Conservation (phyloP, 345 rosid species). For the Eutrema japonicum region DNA sequence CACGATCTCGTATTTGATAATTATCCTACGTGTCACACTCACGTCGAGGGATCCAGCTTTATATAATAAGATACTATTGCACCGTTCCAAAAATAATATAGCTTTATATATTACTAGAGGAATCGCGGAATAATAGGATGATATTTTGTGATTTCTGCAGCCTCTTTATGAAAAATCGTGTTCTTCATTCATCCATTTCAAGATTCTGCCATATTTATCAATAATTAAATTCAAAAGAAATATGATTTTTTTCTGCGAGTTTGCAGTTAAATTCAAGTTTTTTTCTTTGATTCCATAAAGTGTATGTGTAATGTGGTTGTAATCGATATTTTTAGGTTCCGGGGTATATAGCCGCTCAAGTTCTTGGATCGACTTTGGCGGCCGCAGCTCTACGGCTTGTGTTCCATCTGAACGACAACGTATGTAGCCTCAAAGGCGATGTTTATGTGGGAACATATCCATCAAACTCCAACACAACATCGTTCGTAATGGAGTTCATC, state of each 20-base stretch:
- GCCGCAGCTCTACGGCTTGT: constrained; percentile 23
- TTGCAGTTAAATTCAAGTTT: too few species aligned
- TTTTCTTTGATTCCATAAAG: neutral
- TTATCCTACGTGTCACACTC: too few species aligned
- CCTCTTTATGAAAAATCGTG: too few species aligned
- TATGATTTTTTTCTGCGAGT: neutral
- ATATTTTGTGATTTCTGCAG: too few species aligned
- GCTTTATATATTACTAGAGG: too few species aligned
- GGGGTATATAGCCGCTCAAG: constrained; percentile 32
- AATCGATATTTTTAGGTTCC: constrained; percentile 22
- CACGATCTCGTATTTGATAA: too few species aligned
- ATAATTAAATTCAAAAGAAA: neutral
- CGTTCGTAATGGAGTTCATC: constrained; percentile 35
- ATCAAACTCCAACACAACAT: constrained; percentile 19
- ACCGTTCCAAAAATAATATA: too few species aligned
- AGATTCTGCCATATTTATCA: neutral
- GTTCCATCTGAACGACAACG: constrained; percentile 21
- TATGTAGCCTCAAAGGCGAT: constrained; percentile 41
- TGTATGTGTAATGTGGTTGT: neutral
- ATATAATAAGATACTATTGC: too few species aligned
- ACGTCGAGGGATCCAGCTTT: too few species aligned
- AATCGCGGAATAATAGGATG: too few species aligned
- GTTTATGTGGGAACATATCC: constrained; percentile 41
- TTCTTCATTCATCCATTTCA: neutral
- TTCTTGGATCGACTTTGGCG: constrained; percentile 30